Base-by-base conservation (phyloP, 805 yeast genomes). In the Zygosaccharomyces bisporus region DNA sequence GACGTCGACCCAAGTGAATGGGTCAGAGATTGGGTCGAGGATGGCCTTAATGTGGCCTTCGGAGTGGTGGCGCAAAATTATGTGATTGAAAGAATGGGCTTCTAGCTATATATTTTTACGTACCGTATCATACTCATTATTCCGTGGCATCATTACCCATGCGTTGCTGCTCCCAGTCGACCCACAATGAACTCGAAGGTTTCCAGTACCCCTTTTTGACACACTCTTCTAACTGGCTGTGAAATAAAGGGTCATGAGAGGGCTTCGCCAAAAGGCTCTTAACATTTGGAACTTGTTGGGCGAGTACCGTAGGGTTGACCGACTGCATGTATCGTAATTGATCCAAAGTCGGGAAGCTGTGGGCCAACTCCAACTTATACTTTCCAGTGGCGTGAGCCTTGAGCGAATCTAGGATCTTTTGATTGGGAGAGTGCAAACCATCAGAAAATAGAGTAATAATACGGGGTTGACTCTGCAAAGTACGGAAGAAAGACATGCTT, bases 21-120 rank as follows among this genome's bases (percentile, higher is more conserved):
- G 95, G 85, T 86, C 10, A 70, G 73, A 34, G 84, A 78, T 42
- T 86, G 95, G 95, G 72, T 85, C 29, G 82, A 79, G 56, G 83
- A 80, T 52, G 95, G 96, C 0, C 71, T 93, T 41, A 79, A 80
- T 14, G 74, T 89, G 50, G 73, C 88, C 13, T 77, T 93, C 52
- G 98, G 96, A 13, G 83, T 86, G 1, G 70, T 87, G 25, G 95
- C 97, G 1, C 98, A 93, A 64, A 79, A 81, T 58, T 93, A 93
- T 63, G 95, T 93, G 36, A 80, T 90, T 37, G 82, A 81, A 63
- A 76, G 99, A 66, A 93, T 93, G 68, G 66, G 64, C 6, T 52
- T 58, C 34, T 55, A 34, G 50, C 12, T 14, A n/a, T 34, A 38
- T 14, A 20, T 29, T 29, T 24, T 12, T 30, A 37, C 43, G 46